Evolutionary conservation across 768 basidiomycete genomes (phyloP).

Genomic region (Pleurotus djamor): DNA sequence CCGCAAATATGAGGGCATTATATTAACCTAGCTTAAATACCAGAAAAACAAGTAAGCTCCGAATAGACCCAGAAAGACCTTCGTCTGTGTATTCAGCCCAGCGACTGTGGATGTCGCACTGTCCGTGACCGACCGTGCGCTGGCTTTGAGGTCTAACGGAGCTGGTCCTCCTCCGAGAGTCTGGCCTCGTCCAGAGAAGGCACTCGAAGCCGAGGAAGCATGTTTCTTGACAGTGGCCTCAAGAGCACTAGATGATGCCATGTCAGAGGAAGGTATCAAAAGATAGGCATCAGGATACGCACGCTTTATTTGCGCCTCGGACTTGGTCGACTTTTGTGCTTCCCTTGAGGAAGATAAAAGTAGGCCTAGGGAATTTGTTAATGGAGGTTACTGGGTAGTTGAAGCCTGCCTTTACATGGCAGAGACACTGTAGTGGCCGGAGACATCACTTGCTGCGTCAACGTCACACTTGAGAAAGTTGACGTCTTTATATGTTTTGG

Average conservation of each 20-base stretch:
- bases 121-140: constrained; percentile 28
- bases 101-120: constrained; percentile 33
- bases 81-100: constrained; percentile 66
- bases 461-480: constrained; percentile 88
- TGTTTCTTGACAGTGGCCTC: constrained; percentile 58
- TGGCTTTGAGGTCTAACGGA: constrained; percentile 28
- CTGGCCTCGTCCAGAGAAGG: constrained; percentile 73
- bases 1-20: not conserved
- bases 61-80: constrained; percentile 59
- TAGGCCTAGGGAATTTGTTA: constrained; percentile 58
- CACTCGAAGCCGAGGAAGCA: constrained; percentile 34
- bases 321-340: constrained; percentile 66
- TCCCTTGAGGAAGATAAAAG: constrained; percentile 77
- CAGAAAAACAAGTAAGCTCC: constrained; percentile 64
- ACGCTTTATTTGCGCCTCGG: constrained; percentile 70
- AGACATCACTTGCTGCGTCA: constrained; percentile 69
- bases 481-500: constrained; percentile 64
- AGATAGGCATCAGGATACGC: constrained; percentile 17
- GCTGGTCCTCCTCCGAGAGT: constrained; percentile 58
- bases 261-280: not conserved
- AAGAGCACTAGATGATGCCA: constrained; percentile 50
- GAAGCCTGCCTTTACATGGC: constrained; percentile 58
- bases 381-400: not conserved
- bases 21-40: constrained; percentile 35
- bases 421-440: constrained; percentile 55